These are phyloP conservation scores for Luvunga scandens DNA, from an alignment of 345 rosid species.

Conservation along the genomic window DNA sequence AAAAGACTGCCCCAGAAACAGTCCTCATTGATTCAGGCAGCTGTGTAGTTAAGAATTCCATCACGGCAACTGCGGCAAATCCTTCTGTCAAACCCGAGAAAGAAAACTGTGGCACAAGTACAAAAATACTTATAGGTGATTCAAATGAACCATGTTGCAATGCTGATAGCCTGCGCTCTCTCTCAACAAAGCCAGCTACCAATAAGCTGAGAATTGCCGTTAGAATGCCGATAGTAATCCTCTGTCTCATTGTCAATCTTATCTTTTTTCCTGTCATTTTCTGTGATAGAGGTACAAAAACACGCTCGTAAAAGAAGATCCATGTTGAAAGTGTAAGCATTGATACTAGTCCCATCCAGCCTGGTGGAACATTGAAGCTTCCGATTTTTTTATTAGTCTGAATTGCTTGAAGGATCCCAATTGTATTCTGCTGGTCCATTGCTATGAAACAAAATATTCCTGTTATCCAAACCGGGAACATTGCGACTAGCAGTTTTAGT, in stretches of 20 bases:
- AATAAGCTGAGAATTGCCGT: constrained; percentile 54
- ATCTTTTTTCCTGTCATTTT: constrained; percentile 28
- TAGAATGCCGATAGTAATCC: constrained; percentile 55
- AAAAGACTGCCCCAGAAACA: constrained; percentile 65
- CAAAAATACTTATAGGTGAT: constrained; percentile 39
- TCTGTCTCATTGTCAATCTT: constrained; percentile 45
- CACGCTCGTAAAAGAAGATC: constrained; percentile 57
- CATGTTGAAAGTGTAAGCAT: constrained; percentile 65
- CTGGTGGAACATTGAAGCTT: constrained; percentile 52
- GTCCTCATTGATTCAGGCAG: constrained; percentile 80
- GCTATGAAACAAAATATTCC: constrained; percentile 43
- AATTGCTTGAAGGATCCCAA: constrained; percentile 56
- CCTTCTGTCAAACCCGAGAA: constrained; percentile 67
- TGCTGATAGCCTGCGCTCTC: constrained; percentile 40
- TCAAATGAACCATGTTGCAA: constrained; percentile 33
- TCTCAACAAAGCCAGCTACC: constrained; percentile 51
- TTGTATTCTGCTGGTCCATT: constrained; percentile 55
- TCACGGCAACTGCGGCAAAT: constrained; percentile 58
- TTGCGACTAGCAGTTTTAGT: constrained; percentile 31
- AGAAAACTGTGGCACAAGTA: constrained; percentile 61
- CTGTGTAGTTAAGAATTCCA: constrained; percentile 68
- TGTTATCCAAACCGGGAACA: constrained; percentile 43
- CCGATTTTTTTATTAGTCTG: constrained; percentile 36
- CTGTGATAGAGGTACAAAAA: constrained; percentile 33
- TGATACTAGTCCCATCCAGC: constrained; percentile 59